Evolutionary conservation across 2,329 filamentous ascomycete genomes (phyloP).

Genomic region (Fonsecaea erecta): DNA sequence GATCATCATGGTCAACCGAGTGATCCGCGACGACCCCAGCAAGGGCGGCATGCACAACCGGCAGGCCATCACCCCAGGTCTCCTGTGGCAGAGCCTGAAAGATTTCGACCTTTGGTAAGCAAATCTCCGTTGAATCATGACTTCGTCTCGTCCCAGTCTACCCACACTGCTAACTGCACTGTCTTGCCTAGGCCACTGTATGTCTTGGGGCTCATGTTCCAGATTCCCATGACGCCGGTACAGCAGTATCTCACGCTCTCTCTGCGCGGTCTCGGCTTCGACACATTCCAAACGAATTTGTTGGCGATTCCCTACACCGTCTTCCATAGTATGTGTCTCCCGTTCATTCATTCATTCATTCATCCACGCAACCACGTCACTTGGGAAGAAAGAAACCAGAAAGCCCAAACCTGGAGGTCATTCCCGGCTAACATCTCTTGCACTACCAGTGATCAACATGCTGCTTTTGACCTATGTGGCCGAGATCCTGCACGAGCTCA

Average conservation of each 20-base stretch:
- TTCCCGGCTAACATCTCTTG: slow-evolving; percentile 47
- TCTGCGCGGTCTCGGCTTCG: slow-evolving; percentile 48
- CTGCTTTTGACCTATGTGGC: slow-evolving; percentile 59
- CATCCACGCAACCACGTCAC: too few species aligned
- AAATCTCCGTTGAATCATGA: neutral
- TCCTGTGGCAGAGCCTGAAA: slow-evolving; percentile 55
- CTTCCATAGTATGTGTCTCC: slow-evolving; percentile 1
- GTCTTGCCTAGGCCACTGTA: slow-evolving; percentile 49
- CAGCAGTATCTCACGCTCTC: slow-evolving; percentile 54
- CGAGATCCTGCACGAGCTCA: slow-evolving; percentile 56
- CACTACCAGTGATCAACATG: slow-evolving; percentile 61
- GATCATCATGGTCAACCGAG: slow-evolving; percentile 66
- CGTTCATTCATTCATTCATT: too few species aligned
- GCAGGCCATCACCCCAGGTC: slow-evolving; percentile 48
- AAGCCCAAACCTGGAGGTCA: too few species aligned
- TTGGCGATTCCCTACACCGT: slow-evolving; percentile 56
- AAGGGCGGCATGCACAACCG: slow-evolving; percentile 50
- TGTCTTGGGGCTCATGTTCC: slow-evolving; percentile 50
- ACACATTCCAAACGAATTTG: slow-evolving; percentile 53
- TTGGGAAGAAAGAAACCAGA: too few species aligned
- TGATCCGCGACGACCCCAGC: slow-evolving; percentile 29
- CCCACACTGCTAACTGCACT: slow-evolving; percentile 27
- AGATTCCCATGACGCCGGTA: slow-evolving; percentile 50
- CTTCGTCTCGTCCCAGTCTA: neutral
- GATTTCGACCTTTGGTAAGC: slow-evolving; percentile 63